A percentile compares a stretch with the other conserved stretches of the same genome.
Conservation (phyloP, 2,329 filamentous ascomycete genomes). For the Fusarium ambrosium region DNA sequence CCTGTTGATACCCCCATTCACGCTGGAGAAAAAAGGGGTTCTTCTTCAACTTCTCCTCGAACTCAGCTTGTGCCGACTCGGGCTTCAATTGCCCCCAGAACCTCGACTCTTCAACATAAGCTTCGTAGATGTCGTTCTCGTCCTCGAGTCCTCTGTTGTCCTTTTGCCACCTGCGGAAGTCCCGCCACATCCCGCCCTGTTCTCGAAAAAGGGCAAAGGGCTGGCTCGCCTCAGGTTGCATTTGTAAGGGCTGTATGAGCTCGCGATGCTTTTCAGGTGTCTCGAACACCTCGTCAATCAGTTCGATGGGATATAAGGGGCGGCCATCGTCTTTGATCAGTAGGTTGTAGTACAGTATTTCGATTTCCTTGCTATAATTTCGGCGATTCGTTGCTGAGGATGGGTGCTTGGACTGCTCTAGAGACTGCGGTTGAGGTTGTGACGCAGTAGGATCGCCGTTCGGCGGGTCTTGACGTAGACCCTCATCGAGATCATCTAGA, state of each 20-base stretch:
- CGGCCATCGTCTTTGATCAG: conserved; percentile 51
- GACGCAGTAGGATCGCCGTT: too few species aligned
- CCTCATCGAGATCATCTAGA: conserved; percentile 36
- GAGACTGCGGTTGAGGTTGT: too few species aligned
- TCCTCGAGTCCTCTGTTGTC: conserved; percentile 41
- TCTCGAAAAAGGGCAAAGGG: conserved; percentile 29
- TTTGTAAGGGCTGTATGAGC: conserved; percentile 47
- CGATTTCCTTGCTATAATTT: not conserved
- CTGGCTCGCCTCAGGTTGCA: not conserved
- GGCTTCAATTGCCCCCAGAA: not conserved
- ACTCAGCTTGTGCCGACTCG: conserved; percentile 18
- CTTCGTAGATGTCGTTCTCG: conserved; percentile 32
- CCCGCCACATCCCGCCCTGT: conserved; percentile 47
- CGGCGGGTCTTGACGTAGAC: conserved; percentile 22
- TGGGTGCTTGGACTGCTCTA: not conserved
- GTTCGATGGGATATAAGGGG: conserved; percentile 47
- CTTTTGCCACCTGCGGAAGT: conserved; percentile 51
- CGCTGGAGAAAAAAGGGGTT: conserved; percentile 21
- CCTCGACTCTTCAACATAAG: not conserved
- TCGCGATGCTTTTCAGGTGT: conserved; percentile 43
- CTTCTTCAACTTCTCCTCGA: conserved; percentile 17
- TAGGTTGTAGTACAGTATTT: conserved; percentile 45
- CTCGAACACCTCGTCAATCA: conserved; percentile 42
- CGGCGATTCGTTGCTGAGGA: not conserved
- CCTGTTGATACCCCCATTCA: conserved; percentile 15